Percentiles rank a stretch among this genome's conserved stretches.
phyloP scores from a whole-genome alignment of 2,329 filamentous ascomycete species.

The Hortaea sp. region DNA sequence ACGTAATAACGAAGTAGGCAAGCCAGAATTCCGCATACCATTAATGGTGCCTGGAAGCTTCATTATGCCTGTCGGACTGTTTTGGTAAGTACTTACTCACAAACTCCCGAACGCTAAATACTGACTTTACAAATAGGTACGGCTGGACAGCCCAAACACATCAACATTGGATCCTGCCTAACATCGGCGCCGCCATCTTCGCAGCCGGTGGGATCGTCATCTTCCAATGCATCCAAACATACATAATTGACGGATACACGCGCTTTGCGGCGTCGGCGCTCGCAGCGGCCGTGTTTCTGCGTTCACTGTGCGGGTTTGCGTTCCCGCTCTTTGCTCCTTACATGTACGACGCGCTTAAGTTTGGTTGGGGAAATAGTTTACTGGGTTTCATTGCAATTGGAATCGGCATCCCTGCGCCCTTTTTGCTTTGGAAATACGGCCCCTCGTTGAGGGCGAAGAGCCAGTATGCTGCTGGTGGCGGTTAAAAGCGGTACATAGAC shows the following conservation, averaged over 20 bases:
- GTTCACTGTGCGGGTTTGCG: slow-evolving; percentile 46
- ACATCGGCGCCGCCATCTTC: slow-evolving; percentile 46
- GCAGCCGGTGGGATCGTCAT: slow-evolving; percentile 40
- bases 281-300: slow-evolving; percentile 43
- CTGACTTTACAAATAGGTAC: slow-evolving; percentile 24
- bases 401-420: slow-evolving; percentile 39
- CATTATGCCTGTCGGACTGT: slow-evolving; percentile 42
- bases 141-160: slow-evolving; percentile 40
- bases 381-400: slow-evolving; percentile 44
- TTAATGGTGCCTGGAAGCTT: slow-evolving; percentile 43
- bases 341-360: slow-evolving; percentile 34
- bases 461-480: slow-evolving; percentile 15
- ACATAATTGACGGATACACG: slow-evolving; percentile 46
- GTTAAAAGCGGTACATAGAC: neutral
- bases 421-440: slow-evolving; percentile 31
- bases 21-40: slow-evolving; percentile 34
- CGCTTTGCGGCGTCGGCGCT: slow-evolving; percentile 38
- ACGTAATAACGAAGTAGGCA: slow-evolving; percentile 21
- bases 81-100: slow-evolving; percentile 26
- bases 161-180: slow-evolving; percentile 47
- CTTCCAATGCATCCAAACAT: slow-evolving; percentile 46
- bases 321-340: slow-evolving; percentile 50
- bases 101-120: too few relatives aligned
- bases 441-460: slow-evolving; percentile 18
- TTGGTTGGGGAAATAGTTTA: slow-evolving; percentile 42